Conservation (phyloP, 2,329 filamentous ascomycete genomes). For the Periconia sp. region DNA sequence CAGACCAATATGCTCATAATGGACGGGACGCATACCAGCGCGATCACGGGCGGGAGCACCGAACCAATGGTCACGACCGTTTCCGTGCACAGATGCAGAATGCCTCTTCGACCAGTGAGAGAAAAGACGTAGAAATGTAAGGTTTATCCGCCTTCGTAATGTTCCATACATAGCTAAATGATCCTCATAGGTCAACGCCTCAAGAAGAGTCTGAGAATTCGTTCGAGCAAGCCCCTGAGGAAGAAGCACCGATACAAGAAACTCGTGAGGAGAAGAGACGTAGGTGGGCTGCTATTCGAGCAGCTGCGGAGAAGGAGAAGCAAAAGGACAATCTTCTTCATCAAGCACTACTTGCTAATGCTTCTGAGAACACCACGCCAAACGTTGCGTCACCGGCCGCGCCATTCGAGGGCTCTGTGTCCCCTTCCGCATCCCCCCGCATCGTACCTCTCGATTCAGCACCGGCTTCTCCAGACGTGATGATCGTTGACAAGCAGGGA, state of each 20-base stretch:
- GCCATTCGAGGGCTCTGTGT: conserved; percentile 39
- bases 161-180: conserved; percentile 13
- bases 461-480: conserved; percentile 48
- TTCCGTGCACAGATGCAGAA: too few relatives aligned
- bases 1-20: conserved; percentile 9
- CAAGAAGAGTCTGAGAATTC: conserved; percentile 26
- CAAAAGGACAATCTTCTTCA: conserved; percentile 70
- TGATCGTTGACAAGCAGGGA: conserved; percentile 50
- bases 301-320: conserved; percentile 48
- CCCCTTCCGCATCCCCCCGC: conserved; percentile 44
- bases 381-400: conserved; percentile 51
- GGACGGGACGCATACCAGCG: conserved; percentile 8
- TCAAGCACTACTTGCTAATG: conserved; percentile 71
- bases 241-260: conserved; percentile 35
- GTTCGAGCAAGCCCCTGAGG: conserved; percentile 21
- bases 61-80: conserved; percentile 1
- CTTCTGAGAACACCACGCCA: conserved; percentile 62
- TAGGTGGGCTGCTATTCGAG: conserved; percentile 40
- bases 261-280: conserved; percentile 41
- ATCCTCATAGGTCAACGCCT: conserved; percentile 17
- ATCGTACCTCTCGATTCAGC: conserved; percentile 44
- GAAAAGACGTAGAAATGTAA: conserved; percentile 26
- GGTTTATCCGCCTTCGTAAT: conserved; percentile 4
- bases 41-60: conserved; percentile 5
- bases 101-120: conserved; percentile 13